Evolutionary conservation across 1,284 basidiomycete species (phyloP).

Genomic region (Mycena citricolor): DNA sequence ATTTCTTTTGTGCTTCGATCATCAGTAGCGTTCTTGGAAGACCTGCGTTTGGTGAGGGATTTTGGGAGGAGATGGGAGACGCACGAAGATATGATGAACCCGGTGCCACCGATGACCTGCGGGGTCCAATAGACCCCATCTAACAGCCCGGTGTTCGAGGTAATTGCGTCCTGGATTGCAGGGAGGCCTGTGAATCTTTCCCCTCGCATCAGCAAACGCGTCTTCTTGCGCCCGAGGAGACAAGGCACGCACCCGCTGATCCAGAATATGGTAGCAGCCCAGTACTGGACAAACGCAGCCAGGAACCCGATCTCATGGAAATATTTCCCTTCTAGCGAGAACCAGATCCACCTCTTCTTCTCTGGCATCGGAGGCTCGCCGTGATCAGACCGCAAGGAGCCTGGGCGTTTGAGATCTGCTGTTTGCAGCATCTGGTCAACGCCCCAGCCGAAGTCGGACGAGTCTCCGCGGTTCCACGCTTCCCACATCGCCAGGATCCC

Average conservation of each 20-base stretch:
- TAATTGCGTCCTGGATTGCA: conserved; percentile 42
- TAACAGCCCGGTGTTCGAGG: conserved; percentile 35
- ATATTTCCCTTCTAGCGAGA: conserved; percentile 37
- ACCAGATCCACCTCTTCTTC: conserved; percentile 38
- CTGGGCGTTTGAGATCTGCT: too few species aligned
- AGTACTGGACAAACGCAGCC: conserved; percentile 49
- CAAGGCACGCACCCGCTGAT: conserved; percentile 37
- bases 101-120: conserved; percentile 55
- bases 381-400: neutral
- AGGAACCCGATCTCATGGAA: conserved; percentile 58
- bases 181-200: conserved; percentile 56
- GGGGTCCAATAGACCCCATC: conserved; percentile 51
- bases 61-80: conserved; percentile 6
- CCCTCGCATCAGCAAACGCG: too few species aligned
- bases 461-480: conserved; percentile 43
- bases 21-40: conserved; percentile 43
- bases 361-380: conserved; percentile 2
- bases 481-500: conserved; percentile 47
- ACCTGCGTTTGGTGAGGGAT: neutral
- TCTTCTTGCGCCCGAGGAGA: too few species aligned
- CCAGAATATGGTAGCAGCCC: conserved; percentile 60
- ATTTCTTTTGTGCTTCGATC: conserved; percentile 54
- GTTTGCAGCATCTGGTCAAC: conserved; percentile 24
- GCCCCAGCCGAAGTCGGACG: conserved; percentile 35
- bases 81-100: conserved; percentile 51